phyloP scores from a whole-genome alignment of 495 filamentous ascomycete genomes.

The Podospora anserina region DNA sequence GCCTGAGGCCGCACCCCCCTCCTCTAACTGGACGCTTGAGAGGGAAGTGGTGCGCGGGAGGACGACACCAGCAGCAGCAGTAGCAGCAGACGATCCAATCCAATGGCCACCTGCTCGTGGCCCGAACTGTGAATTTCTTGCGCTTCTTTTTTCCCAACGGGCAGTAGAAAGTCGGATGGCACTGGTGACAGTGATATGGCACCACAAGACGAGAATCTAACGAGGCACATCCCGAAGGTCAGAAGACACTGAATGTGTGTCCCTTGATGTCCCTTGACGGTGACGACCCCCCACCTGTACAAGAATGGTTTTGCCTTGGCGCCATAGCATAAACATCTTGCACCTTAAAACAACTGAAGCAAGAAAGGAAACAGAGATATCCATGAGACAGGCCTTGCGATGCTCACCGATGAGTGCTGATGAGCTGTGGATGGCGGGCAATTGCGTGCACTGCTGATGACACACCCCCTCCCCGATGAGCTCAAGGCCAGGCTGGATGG shows the following conservation, averaged over 20 bases:
- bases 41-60: constrained; percentile 2
- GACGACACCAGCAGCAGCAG: neutral
- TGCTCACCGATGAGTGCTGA: neutral
- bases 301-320: constrained; percentile 20
- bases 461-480: constrained; percentile 14
- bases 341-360: constrained; percentile 20
- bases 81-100: neutral
- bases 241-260: constrained; percentile 3
- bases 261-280: neutral
- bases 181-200: neutral
- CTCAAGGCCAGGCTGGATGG: constrained; percentile 19
- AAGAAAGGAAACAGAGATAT: constrained; percentile 4
- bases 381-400: neutral
- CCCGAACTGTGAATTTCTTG: neutral
- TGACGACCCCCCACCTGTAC: constrained; percentile 18
- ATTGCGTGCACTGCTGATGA: constrained; percentile 12
- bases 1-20: constrained; percentile 21
- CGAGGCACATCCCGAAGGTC: neutral
- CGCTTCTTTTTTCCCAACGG: neutral
- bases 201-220: neutral
- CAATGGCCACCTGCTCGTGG: neutral
- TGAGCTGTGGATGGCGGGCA: constrained; percentile 9
- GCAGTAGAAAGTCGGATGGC: neutral
- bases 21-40: neutral
- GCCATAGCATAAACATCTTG: constrained; percentile 21